Conservation (phyloP, 768 basidiomycete species). For the Porphyrellus cyaneotinctus region DNA sequence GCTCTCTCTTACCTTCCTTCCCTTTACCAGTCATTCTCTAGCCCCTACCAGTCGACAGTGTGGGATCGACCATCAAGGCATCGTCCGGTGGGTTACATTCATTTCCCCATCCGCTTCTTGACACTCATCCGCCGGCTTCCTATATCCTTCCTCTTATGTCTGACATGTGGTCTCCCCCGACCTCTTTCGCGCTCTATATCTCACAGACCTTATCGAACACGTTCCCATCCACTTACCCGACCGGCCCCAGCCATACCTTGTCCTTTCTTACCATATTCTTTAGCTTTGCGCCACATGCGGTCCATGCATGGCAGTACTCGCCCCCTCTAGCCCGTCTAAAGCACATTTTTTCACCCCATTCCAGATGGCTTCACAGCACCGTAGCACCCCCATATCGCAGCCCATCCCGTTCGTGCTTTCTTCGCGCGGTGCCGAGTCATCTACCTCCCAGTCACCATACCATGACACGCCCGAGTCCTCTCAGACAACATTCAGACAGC, state of each 20-base stretch:
- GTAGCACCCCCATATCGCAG: conserved; percentile 31
- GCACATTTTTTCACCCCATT: conserved; percentile 40
- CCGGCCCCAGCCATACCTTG: conserved; percentile 7
- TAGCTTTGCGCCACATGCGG: conserved; percentile 25
- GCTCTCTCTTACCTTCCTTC: not conserved
- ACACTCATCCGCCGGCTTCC: conserved; percentile 1
- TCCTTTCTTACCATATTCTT: conserved; percentile 15
- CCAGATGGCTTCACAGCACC: conserved; percentile 44
- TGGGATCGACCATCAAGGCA: conserved; percentile 23
- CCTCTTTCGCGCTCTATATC: conserved; percentile 13
- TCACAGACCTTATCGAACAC: conserved; percentile 18
- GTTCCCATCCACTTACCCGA: conserved; percentile 4
- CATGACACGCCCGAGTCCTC: conserved; percentile 37
- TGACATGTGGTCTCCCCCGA: conserved; percentile 14
- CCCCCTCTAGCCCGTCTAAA: conserved; percentile 37
- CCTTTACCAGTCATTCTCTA: not conserved
- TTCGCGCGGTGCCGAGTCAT: conserved; percentile 38
- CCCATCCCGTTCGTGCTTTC: conserved; percentile 38
- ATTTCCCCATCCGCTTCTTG: conserved; percentile 20
- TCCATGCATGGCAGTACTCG: conserved; percentile 44
- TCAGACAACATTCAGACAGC: conserved; percentile 52
- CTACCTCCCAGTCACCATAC: conserved; percentile 26
- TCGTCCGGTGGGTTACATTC: conserved; percentile 23
- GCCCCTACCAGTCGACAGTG: not conserved
- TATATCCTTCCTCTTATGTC: conserved; percentile 9